These are phyloP conservation scores for Leccinum incarnatum DNA, from an alignment of 768 basidiomycete species.

Conservation along the genomic window DNA sequence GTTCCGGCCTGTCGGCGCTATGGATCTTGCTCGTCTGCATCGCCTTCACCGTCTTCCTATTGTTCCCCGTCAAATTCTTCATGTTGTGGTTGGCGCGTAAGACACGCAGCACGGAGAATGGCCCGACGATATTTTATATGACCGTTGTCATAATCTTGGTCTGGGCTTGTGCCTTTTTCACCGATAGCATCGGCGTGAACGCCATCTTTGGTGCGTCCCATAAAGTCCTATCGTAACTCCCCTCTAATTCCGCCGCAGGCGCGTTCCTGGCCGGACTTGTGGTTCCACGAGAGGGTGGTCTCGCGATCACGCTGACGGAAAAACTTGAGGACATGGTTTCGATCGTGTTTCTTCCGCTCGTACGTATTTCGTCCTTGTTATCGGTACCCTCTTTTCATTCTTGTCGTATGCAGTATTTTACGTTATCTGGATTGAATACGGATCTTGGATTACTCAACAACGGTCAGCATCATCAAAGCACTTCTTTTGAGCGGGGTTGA, in stretches of 20 bases:
- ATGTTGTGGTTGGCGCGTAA: constrained; percentile 71
- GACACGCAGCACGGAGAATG: constrained; percentile 79
- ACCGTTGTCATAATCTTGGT: constrained; percentile 75
- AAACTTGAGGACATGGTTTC: constrained; percentile 96
- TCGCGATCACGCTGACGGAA: constrained; percentile 85
- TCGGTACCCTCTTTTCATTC: not conserved
- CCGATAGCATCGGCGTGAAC: constrained; percentile 88
- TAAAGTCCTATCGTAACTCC: not conserved
- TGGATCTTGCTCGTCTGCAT: constrained; percentile 81
- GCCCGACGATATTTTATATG: constrained; percentile 89
- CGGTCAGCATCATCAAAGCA: constrained; percentile 39
- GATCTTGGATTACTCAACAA: constrained; percentile 80
- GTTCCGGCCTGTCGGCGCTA: constrained; percentile 76
- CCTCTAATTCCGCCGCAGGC: constrained; percentile 35
- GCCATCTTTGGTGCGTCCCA: constrained; percentile 73
- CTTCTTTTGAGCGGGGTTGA: not conserved
- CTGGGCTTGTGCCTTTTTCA: constrained; percentile 89
- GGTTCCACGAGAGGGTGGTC: constrained; percentile 84
- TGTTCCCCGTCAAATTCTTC: constrained; percentile 59
- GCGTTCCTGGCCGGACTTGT: constrained; percentile 81
- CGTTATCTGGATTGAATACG: constrained; percentile 86
- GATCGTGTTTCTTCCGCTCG: constrained; percentile 85
- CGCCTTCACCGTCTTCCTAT: constrained; percentile 75
- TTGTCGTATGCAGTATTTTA: constrained; percentile 69
- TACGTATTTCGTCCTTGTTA: constrained; percentile 25